phyloP scores from a whole-genome alignment of 208 protist genomes.

The Acanthamoeba polyphaga region DNA sequence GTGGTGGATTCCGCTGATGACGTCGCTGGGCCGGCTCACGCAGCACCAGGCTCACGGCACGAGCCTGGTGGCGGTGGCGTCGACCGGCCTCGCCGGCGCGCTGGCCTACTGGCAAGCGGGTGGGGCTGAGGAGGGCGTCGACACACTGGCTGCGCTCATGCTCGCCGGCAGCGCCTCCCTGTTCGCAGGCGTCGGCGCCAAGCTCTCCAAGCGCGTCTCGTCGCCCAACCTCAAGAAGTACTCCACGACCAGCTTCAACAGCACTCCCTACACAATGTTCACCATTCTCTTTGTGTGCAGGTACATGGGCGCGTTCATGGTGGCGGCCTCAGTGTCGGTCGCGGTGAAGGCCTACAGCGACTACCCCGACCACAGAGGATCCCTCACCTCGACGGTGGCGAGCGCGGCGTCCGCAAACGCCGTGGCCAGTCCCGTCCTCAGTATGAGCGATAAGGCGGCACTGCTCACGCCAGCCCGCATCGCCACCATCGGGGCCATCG shows the following conservation, averaged over 20 bases:
- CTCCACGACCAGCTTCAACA: too few relatives aligned
- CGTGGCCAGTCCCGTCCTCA: neutral
- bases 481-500: constrained; percentile 24
- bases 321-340: neutral
- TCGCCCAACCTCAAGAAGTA: constrained; percentile 3
- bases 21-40: neutral
- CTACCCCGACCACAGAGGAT: neutral
- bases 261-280: neutral
- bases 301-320: constrained; percentile 28
- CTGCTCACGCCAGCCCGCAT: neutral
- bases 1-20: neutral
- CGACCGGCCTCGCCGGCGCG: constrained; percentile 9
- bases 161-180: constrained; percentile 8
- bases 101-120: constrained; percentile 20
- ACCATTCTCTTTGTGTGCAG: neutral
- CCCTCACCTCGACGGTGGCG: neutral
- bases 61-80: constrained; percentile 7
- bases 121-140: neutral
- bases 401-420: neutral
- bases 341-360: constrained; percentile 4
- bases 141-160: neutral
- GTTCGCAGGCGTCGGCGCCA: neutral
- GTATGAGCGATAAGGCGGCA: neutral
- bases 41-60: constrained; percentile 53
- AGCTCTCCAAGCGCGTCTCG: neutral